Conservation (phyloP, 306 rosid genomes). For the Carpinus fangiana region DNA sequence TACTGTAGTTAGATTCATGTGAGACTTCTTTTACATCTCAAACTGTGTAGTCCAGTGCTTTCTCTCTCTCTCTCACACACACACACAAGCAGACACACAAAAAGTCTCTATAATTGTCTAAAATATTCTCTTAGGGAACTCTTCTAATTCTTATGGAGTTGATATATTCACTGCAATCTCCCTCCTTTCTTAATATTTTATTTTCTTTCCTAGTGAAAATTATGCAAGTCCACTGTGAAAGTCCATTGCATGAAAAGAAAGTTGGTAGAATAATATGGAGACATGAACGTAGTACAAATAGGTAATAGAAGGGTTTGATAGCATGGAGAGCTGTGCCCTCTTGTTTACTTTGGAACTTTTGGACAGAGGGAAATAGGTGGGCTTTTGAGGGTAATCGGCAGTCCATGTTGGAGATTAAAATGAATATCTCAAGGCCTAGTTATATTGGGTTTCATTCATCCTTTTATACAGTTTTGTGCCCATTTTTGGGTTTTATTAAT, state of each 20-base stretch:
- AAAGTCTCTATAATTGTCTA: background rate
- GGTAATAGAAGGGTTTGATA: background rate
- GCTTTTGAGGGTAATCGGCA: background rate
- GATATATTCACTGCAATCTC: background rate
- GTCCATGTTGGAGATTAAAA: background rate
- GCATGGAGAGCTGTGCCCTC: background rate
- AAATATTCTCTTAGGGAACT: background rate
- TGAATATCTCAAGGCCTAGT: background rate
- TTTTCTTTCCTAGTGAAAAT: background rate
- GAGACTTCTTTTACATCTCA: background rate
- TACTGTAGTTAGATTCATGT: background rate
- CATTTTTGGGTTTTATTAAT: background rate
- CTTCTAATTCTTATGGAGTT: too few relatives aligned
- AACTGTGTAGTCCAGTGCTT: background rate
- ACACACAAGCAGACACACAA: too few relatives aligned
- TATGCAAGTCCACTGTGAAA: background rate
- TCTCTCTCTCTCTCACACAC: background rate
- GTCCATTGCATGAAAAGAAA: background rate
- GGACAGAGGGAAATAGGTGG: background rate
- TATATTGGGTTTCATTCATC: background rate
- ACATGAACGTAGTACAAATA: background rate
- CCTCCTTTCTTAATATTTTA: background rate
- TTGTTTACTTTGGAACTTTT: background rate
- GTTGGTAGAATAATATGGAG: background rate
- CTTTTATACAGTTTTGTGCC: background rate